Percentiles rank a stretch among this genome's conserved stretches.
Conservation (phyloP, 108 stramenopile species). For the Skeletonema potamos region DNA sequence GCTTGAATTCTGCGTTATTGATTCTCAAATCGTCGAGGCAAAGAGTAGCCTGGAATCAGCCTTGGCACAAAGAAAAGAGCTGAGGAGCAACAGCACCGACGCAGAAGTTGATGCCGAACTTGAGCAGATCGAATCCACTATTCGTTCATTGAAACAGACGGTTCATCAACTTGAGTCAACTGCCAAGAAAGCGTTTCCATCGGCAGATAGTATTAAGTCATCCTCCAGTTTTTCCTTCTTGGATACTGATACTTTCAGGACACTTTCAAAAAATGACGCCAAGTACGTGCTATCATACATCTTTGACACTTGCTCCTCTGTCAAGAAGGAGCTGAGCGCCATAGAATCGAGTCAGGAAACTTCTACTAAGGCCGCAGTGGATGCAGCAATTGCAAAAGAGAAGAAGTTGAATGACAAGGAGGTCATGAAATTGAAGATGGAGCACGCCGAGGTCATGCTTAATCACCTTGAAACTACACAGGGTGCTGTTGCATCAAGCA, state of each 20-base stretch:
- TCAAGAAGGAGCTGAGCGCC: constrained; percentile 37
- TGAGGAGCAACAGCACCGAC: constrained; percentile 14
- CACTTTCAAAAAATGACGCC: constrained; percentile 34
- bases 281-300: constrained; percentile 31
- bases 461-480: constrained; percentile 55
- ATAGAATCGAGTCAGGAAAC: constrained; percentile 41
- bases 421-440: constrained; percentile 44
- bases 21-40: constrained; percentile 27
- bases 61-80: constrained; percentile 18
- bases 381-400: constrained; percentile 38
- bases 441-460: constrained; percentile 57
- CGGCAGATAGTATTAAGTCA: background rate
- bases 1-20: constrained; percentile 31
- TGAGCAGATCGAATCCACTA: constrained; percentile 13
- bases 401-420: constrained; percentile 30
- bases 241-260: constrained; percentile 31
- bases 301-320: constrained; percentile 31
- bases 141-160: constrained; percentile 7
- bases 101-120: constrained; percentile 7
- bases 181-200: constrained; percentile 28
- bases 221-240: constrained; percentile 17
- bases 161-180: constrained; percentile 23
- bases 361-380: constrained; percentile 37
- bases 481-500: constrained; percentile 38
- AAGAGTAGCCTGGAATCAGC: constrained; percentile 30